Evolutionary conservation across 768 basidiomycete genomes (phyloP).

Genomic region (Amanita pseudoporphyria): DNA sequence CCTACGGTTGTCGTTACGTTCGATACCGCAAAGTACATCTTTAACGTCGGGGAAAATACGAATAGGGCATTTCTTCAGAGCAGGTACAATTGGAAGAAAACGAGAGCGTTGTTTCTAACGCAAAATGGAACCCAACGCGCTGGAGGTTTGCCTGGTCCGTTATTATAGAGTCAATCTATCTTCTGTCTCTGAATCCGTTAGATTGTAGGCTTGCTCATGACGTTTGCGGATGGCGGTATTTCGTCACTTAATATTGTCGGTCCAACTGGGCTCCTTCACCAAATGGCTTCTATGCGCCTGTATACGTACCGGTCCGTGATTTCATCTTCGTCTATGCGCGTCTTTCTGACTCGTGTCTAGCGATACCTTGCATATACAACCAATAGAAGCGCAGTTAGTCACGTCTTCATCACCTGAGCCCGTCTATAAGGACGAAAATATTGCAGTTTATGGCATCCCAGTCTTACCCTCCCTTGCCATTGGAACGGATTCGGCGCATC

Average conservation of each 20-base stretch:
- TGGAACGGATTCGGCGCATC: neutral
- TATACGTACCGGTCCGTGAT: slow-evolving; percentile 56
- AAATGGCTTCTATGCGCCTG: slow-evolving; percentile 58
- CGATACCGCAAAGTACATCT: slow-evolving; percentile 74
- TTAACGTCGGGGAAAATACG: slow-evolving; percentile 81
- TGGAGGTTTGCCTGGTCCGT: slow-evolving; percentile 66
- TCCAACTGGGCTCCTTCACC: slow-evolving; percentile 64
- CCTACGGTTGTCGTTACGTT: slow-evolving; percentile 70
- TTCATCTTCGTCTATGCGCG: neutral
- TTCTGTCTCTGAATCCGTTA: slow-evolving; percentile 1
- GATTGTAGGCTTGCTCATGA: slow-evolving; percentile 62
- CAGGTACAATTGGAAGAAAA: slow-evolving; percentile 52
- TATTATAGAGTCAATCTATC: neutral
- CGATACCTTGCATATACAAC: slow-evolving; percentile 38
- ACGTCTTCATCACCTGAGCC: slow-evolving; percentile 24
- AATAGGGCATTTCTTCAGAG: slow-evolving; percentile 67
- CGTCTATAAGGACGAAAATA: slow-evolving; percentile 50
- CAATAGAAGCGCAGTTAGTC: slow-evolving; percentile 30
- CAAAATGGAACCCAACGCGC: slow-evolving; percentile 50
- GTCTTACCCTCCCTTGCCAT: slow-evolving; percentile 18
- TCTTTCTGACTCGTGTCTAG: slow-evolving; percentile 22
- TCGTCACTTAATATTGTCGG: slow-evolving; percentile 54
- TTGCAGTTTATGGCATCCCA: slow-evolving; percentile 57
- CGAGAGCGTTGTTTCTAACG: slow-evolving; percentile 66
- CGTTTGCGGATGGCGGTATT: slow-evolving; percentile 62